Evolutionary conservation across 2,329 filamentous ascomycete genomes (phyloP), one percentile per base, ranked within the genome.

Genomic region (Calonectria pseudoturangicola): DNA sequence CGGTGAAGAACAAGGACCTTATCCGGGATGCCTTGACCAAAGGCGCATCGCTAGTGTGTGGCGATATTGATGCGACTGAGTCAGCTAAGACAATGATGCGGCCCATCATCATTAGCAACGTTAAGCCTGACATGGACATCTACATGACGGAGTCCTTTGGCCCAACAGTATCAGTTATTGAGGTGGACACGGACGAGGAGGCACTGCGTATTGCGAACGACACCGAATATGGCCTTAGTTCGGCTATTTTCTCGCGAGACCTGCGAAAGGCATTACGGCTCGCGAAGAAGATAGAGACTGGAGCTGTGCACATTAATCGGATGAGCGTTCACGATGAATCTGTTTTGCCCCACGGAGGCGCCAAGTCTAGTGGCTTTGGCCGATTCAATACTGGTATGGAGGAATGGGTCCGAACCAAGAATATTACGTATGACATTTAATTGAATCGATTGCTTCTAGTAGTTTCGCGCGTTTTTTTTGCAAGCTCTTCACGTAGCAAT

Each of bases 141-240:
- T 96, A 92, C 84, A 85, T 89, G 76, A 92, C 89, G 1, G 94
- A 97, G 84, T 93, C 90, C 1, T 97, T 97, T 77, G 94, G 93
- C 0, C 94, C 94, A 0, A 91, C 89, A 0, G 92, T 95, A 1
- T 91, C 90, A 10, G 79, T 96, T 30, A 89, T 92, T 25, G 87
- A 89, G n/a, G 87, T 95, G 25, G 87, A 91, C 7, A 86, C 83
- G 2, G 92, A 94, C 54, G 93, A 94, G 39, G 92, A 95, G 74
- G 94, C 93, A 0, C 81, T 96, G 18, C 84, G 87, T 27, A 85
- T 96, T 21, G 94, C 94, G 10, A 97, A 97, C 80, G 93, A 96
- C 77, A 94, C 93, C 3, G 93, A 95, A 66, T 96, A 95, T 80
- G 94, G 94, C 1, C 88, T 97, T 8, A 87, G 88, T 5, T 88